Percentiles rank a stretch among this genome's conserved stretches.
These are phyloP conservation scores for Heimioporus sp. DNA, from an alignment of 768 basidiomycete genomes.

Conservation along the genomic window DNA sequence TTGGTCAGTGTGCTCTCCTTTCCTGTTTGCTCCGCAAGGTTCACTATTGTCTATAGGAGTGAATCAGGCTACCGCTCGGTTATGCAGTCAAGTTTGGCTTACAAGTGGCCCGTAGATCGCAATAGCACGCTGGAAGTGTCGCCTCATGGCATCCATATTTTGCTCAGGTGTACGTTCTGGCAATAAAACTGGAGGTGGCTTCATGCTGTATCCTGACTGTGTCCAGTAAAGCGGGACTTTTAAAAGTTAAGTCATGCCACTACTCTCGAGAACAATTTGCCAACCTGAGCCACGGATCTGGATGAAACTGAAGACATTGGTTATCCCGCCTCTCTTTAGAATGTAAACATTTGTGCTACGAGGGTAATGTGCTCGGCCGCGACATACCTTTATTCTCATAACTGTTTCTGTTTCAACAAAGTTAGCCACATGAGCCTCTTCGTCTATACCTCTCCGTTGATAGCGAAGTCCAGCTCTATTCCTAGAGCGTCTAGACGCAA, in stretches of 20 bases:
- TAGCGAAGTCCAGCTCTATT: slow-evolving; percentile 92
- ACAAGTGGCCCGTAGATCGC: slow-evolving; percentile 79
- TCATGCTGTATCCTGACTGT: slow-evolving; percentile 82
- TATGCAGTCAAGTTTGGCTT: slow-evolving; percentile 18
- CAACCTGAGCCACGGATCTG: slow-evolving; percentile 90
- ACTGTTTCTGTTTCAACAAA: slow-evolving; percentile 96
- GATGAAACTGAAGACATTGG: slow-evolving; percentile 84
- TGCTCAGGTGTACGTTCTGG: slow-evolving; percentile 72
- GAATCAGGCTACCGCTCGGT: slow-evolving; percentile 2
- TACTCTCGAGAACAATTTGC: background rate
- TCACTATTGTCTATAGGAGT: slow-evolving; percentile 65
- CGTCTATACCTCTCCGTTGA: slow-evolving; percentile 92
- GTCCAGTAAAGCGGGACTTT: slow-evolving; percentile 92
- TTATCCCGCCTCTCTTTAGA: slow-evolving; percentile 63
- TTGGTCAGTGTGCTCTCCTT: slow-evolving; percentile 81
- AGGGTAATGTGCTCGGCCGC: too few relatives aligned
- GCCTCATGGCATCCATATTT: slow-evolving; percentile 63
- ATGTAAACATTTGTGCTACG: background rate
- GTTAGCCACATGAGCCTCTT: slow-evolving; percentile 91
- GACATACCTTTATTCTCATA: slow-evolving; percentile 70
- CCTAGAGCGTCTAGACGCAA: slow-evolving; percentile 83
- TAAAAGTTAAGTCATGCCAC: slow-evolving; percentile 5
- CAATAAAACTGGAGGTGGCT: slow-evolving; percentile 80
- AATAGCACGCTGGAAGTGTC: slow-evolving; percentile 69
- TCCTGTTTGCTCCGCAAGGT: slow-evolving; percentile 88